Evolutionary conservation across 768 basidiomycete species (phyloP).

Genomic region (Pleurotus giganteus): DNA sequence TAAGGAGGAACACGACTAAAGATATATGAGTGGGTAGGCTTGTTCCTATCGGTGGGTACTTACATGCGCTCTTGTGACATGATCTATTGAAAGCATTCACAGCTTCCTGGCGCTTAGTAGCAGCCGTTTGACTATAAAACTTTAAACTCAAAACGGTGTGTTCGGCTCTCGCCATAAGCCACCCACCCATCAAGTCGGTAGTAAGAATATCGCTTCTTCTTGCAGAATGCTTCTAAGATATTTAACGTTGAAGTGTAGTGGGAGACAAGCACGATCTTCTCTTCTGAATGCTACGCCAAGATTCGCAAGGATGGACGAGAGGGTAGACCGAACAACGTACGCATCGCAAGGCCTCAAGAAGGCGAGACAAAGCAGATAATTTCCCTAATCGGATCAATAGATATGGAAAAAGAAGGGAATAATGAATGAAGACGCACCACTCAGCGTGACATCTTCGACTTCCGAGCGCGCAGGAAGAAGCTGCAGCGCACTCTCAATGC

Average conservation of each 20-base stretch:
- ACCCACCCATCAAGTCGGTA: constrained; percentile 85
- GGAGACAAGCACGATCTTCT: constrained; percentile 96
- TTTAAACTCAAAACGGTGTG: background rate
- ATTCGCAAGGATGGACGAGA: background rate
- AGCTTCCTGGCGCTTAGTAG: constrained; percentile 76
- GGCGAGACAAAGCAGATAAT: constrained; percentile 58
- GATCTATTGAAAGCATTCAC: constrained; percentile 89
- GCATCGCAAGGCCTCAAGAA: constrained; percentile 60
- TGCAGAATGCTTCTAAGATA: constrained; percentile 85
- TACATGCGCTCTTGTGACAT: constrained; percentile 69
- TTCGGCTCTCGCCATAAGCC: background rate
- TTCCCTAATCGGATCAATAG: constrained; percentile 55
- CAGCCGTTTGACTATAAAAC: constrained; percentile 62
- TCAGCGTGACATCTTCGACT: constrained; percentile 72
- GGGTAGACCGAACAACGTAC: constrained; percentile 29
- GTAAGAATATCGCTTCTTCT: constrained; percentile 70
- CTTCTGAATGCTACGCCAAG: constrained; percentile 61
- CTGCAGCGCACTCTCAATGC: constrained; percentile 57
- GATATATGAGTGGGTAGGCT: background rate
- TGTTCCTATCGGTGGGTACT: constrained; percentile 19
- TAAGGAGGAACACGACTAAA: constrained; percentile 85
- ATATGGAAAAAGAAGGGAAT: constrained; percentile 1
- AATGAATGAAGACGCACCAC: constrained; percentile 54
- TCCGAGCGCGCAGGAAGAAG: constrained; percentile 58
- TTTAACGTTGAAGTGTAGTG: constrained; percentile 95